A percentile compares a stretch with the other conserved stretches of the same genome.
phyloP scores from a whole-genome alignment of 2,329 filamentous ascomycete genomes.

The Westerdykella aurantiaca region DNA sequence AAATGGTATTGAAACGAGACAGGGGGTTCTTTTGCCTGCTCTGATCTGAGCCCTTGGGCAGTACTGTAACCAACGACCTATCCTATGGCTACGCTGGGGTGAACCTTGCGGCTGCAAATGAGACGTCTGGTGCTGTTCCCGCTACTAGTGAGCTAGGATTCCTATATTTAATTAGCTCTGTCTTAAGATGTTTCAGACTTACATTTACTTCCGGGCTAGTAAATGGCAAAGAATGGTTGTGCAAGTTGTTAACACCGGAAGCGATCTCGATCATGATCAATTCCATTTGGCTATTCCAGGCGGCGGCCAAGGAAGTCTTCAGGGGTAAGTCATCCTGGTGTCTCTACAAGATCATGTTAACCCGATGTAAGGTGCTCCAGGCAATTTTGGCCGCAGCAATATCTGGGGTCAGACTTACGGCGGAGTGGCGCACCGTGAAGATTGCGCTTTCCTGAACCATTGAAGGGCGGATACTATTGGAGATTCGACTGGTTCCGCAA shows the following conservation, averaged over 20 bases:
- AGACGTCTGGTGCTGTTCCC: conserved; percentile 58
- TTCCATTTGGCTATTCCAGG: conserved; percentile 52
- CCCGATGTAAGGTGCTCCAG: conserved; percentile 44
- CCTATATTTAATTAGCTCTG: not conserved
- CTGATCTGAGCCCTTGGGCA: conserved; percentile 56
- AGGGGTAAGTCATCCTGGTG: conserved; percentile 4
- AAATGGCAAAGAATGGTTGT: conserved; percentile 57
- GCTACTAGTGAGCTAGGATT: conserved; percentile 44
- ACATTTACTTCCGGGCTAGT: conserved; percentile 52
- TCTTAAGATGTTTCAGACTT: conserved; percentile 25
- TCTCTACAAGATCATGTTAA: not conserved
- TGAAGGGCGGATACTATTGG: conserved; percentile 57
- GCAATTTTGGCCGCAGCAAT: conserved; percentile 44
- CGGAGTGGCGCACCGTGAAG: conserved; percentile 47
- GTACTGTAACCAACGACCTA: conserved; percentile 48
- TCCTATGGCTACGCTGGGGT: conserved; percentile 60
- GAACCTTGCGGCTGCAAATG: conserved; percentile 49
- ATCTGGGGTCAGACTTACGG: conserved; percentile 57
- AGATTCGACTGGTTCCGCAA: conserved; percentile 60
- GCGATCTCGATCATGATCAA: conserved; percentile 52
- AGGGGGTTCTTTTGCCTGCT: conserved; percentile 48
- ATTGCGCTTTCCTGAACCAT: conserved; percentile 51
- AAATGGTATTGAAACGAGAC: not conserved
- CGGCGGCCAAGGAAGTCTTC: conserved; percentile 52
- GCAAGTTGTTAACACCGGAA: conserved; percentile 57